Evolutionary conservation across 257 asterid species (phyloP), one percentile per base, ranked within the genome.

Genomic region (Vinca minor): DNA sequence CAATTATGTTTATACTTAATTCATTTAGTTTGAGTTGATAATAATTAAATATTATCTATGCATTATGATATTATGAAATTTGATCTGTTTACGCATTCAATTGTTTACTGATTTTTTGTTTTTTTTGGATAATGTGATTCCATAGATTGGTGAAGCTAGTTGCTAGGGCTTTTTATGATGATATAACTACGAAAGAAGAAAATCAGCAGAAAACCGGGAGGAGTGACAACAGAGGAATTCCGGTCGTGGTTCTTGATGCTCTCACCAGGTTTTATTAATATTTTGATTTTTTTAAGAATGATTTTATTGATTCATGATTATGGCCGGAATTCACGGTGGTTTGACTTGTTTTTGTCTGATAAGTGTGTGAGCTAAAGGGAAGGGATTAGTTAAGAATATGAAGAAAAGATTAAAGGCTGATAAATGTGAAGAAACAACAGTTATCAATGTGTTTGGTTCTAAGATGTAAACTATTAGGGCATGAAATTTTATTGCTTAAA

Each of bases 261-360:
- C 95, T 93, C 63, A 93, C 99, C 35, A 82, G 95, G 98, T 87
- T n/a, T n/a, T n/a, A n/a, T n/a, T n/a, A n/a, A n/a, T n/a, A n/a
- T n/a, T n/a, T n/a, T n/a, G n/a, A n/a, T n/a, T n/a, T n/a, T n/a
- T n/a, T n/a, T n/a, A 29, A 1, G 9, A 1, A 13, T 55, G 17
- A 1, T 15, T 31, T 55, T 56, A 5, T 31, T 31, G 62, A 56
- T 56, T 31, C 25, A 17, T 31, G 39, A 34, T 31, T 18, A 2
- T 17, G 2, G 36, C 7, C 18, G 21, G 58, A 28, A 54, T 4
- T 54, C 21, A 10, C 14, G 39, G 32, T 14, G 0, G 2, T 13
- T 52, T 29, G 35, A 29, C 32, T 52, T 54, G 13, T 54, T 54
- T 29, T 15, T 49, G 0, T 50, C 26, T 56, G 62, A 56, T 15